Evolutionary conservation across 2,329 filamentous ascomycete species (phyloP), one percentile per base, ranked within the genome.

Genomic region (Arthrobotrys entomopaga): DNA sequence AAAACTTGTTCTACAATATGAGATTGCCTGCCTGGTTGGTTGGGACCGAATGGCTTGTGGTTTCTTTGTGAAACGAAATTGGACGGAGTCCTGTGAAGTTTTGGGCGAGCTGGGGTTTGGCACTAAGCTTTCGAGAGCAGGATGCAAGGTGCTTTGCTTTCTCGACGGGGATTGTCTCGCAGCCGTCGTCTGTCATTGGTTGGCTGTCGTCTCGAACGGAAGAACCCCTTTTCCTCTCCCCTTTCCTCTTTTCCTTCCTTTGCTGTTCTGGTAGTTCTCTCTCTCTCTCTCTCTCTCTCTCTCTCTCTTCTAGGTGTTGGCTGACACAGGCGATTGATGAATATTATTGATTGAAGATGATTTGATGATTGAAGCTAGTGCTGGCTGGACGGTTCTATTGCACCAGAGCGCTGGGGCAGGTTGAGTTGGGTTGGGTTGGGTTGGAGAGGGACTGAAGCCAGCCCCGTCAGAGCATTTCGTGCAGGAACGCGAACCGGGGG

Each of bases 31-130:
- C 46, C 46, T 49, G 46, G 42, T 49, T 57, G 61, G 50, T 65
- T 52, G 13, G 1, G 42, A 4, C 61, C 5, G 20, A 50, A 50
- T 34, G 52, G 61, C 61, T 48, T 65, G 61, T 42, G 49, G 61
- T 26, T 50, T 60, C 29, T 60, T 53, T 5, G 26, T 22, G 64
- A 69, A 69, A 60, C 65, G 65, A 69, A 69, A 69, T 69, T 69
- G 65, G 65, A 69, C 48, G 65, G 65, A 61, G 56, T 48, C 20
- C 20, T 58, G n/a, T 52, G 53, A 59, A 53, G 49, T 66, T 58
- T 43, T 54, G 64, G 42, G 29, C 54, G 34, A 49, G 52, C 34
- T 53, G 58, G 29, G 29, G 29, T 1, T n/a, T n/a, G n/a, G 6
- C 29, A 34, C 29, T 34, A 34, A 67, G 56, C 64, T 42, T 52